Conservation (phyloP, 495 filamentous ascomycete genomes). For the Xylaria nigripes region DNA sequence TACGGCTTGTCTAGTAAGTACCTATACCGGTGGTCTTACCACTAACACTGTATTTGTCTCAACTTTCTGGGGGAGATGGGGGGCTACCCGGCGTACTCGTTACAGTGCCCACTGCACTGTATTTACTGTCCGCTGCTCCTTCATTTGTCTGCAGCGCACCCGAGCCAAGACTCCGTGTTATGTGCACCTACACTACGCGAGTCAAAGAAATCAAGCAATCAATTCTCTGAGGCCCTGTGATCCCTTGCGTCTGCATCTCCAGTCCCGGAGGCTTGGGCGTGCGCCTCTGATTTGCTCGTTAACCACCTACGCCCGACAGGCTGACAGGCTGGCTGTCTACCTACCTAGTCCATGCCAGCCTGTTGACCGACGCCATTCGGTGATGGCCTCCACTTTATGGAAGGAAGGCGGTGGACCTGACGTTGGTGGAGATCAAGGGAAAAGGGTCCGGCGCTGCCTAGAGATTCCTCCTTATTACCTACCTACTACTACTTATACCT, state of each 20-base stretch:
- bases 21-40: not conserved
- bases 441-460: not conserved
- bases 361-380: not conserved
- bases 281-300: constrained; percentile 7
- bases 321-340: too few relatives aligned
- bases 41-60: not conserved
- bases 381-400: not conserved
- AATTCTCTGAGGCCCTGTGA: not conserved
- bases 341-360: not conserved
- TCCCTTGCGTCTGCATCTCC: constrained; percentile 4
- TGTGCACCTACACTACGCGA: not conserved
- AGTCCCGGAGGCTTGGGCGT: constrained; percentile 13
- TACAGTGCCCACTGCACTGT: not conserved
- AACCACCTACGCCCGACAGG: not conserved
- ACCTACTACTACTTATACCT: not conserved
- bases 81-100: not conserved
- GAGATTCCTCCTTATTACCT: not conserved
- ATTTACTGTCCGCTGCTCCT: not conserved
- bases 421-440: not conserved
- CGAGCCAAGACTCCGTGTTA: not conserved
- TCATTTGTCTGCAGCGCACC: not conserved
- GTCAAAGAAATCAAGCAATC: not conserved
- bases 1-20: too few relatives aligned
- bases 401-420: not conserved
- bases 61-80: not conserved